phyloP scores from a whole-genome alignment of 2,329 filamentous ascomycete species.

The Aspergillus brasiliensis region DNA sequence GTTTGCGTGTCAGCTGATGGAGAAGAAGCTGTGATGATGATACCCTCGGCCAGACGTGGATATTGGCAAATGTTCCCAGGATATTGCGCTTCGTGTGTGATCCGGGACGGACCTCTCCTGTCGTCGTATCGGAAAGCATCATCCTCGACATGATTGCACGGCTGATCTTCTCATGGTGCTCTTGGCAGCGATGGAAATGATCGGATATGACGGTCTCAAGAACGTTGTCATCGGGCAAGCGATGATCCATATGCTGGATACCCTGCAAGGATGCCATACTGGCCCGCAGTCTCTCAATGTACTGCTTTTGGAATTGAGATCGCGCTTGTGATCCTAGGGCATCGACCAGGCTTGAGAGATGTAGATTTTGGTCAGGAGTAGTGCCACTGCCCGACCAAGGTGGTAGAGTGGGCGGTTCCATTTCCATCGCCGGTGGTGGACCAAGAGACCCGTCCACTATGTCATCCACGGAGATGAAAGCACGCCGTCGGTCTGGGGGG shows the following conservation, averaged over 20 bases:
- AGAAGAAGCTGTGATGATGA: slow-evolving; percentile 25
- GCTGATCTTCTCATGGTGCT: slow-evolving; percentile 6
- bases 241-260: not conserved
- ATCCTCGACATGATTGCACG: slow-evolving; percentile 9
- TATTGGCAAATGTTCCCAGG: slow-evolving; percentile 4
- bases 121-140: not conserved
- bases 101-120: not conserved
- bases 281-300: slow-evolving; percentile 15
- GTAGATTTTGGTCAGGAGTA: not conserved
- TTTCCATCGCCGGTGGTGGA: slow-evolving; percentile 9
- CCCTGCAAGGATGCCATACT: slow-evolving; percentile 17
- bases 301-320: slow-evolving; percentile 19
- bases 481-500: not conserved
- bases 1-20: slow-evolving; percentile 23
- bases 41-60: slow-evolving; percentile 22
- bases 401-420: slow-evolving; percentile 4
- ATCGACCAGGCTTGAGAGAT: slow-evolving; percentile 8
- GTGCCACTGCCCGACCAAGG: slow-evolving; percentile 1
- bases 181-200: slow-evolving; percentile 7
- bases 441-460: slow-evolving; percentile 7
- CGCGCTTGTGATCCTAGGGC: slow-evolving; percentile 10
- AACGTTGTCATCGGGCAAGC: not conserved
- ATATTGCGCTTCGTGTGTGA: not conserved
- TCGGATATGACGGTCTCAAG: slow-evolving; percentile 4
- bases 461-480: slow-evolving; percentile 9